Percentiles rank a stretch among this genome's conserved stretches.
Evolutionary conservation across 257 asterid genomes (phyloP).

Genomic region (Solanum boliviense): DNA sequence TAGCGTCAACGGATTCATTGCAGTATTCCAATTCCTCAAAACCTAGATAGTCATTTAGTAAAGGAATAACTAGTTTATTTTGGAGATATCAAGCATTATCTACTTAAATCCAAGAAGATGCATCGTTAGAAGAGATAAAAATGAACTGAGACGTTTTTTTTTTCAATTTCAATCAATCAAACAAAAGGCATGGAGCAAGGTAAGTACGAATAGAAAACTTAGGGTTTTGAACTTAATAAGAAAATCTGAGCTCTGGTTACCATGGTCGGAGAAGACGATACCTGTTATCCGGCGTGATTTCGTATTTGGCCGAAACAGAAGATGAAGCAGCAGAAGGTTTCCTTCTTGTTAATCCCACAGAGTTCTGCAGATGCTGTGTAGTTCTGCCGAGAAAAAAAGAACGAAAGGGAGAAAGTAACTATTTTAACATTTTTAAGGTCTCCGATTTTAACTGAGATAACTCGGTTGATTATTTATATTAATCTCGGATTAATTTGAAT

Average conservation of each 20-base stretch:
- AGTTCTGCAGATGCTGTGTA: neutral
- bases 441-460: too few species aligned
- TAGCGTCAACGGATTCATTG: slow-evolving; percentile 86
- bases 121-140: neutral
- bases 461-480: too few species aligned
- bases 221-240: neutral
- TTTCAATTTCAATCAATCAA: neutral
- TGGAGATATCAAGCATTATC: neutral
- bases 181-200: neutral
- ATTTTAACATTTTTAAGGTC: too few species aligned
- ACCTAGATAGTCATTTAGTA: neutral
- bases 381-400: neutral
- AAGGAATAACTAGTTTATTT: neutral
- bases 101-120: neutral
- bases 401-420: neutral
- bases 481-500: too few species aligned
- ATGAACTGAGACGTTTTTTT: neutral
- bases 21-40: neutral
- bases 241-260: neutral
- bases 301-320: neutral
- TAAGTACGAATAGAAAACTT: neutral
- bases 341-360: neutral
- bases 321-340: neutral
- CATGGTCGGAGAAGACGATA: neutral
- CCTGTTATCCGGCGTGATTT: neutral